phyloP scores from a whole-genome alignment of 371 early-diverging fungal species.

The Capillidium rhysosporum region DNA sequence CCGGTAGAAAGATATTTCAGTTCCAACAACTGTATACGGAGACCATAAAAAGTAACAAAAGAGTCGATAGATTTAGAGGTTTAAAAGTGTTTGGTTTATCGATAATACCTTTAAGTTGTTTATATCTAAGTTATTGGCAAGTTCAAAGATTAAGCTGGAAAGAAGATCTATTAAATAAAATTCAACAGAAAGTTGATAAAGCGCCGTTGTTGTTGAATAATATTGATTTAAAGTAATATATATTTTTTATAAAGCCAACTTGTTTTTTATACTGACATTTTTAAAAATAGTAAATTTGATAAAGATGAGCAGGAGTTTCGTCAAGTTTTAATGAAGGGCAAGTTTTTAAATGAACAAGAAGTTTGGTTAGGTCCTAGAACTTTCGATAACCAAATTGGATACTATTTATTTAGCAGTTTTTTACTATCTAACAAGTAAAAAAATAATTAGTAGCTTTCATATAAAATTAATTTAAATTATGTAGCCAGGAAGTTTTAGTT shows the following conservation, averaged over 20 bases:
- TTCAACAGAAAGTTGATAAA: slow-evolving; percentile 39
- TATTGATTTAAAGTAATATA: not conserved
- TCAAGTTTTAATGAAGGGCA: slow-evolving; percentile 41
- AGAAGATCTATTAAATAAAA: slow-evolving; percentile 43
- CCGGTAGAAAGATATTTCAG: no score
- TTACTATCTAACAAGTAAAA: slow-evolving; percentile 40
- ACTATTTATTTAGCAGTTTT: slow-evolving; percentile 67
- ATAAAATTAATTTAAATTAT: slow-evolving; percentile 1
- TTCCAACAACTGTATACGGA: not conserved
- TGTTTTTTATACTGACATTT: not conserved
- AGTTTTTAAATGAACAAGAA: slow-evolving; percentile 48
- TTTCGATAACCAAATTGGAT: slow-evolving; percentile 54
- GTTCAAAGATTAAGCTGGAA: slow-evolving; percentile 81
- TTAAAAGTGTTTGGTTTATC: slow-evolving; percentile 12
- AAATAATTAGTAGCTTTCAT: not conserved
- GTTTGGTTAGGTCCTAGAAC: slow-evolving; percentile 62
- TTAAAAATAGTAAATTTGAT: slow-evolving; percentile 15
- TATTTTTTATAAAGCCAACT: not conserved
- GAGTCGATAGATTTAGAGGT: not conserved
- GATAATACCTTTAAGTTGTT: slow-evolving; percentile 55
- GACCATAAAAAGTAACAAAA: not conserved
- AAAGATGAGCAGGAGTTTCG: slow-evolving; percentile 49
- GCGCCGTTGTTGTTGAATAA: slow-evolving; percentile 33
- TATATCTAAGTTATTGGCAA: slow-evolving; percentile 83
- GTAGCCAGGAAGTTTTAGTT: slow-evolving; percentile 39